Percentiles rank a stretch among this genome's conserved stretches.
Evolutionary conservation across 2,329 filamentous ascomycete genomes (phyloP).

Genomic region (Talaromyces sp.): DNA sequence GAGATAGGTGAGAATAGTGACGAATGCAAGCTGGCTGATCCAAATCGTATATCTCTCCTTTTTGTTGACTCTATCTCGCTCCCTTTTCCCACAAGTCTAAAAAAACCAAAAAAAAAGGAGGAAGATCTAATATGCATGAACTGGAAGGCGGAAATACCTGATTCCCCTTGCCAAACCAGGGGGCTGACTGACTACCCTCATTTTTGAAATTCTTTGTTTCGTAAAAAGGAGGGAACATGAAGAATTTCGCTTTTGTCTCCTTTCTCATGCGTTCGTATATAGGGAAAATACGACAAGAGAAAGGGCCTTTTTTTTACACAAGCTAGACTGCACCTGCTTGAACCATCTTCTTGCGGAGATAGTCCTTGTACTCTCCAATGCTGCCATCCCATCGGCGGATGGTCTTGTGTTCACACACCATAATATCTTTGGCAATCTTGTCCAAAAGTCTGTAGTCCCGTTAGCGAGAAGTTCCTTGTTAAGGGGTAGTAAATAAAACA

Average conservation of each 20-base stretch:
- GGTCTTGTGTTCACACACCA: slow-evolving; percentile 98
- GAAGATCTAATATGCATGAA: neutral
- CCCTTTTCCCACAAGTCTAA: neutral
- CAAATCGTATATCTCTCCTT: neutral
- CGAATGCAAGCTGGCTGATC: neutral
- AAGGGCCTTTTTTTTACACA: slow-evolving; percentile 53
- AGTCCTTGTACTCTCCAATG: slow-evolving; percentile 96
- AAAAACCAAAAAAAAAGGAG: neutral
- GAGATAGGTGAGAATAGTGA: neutral
- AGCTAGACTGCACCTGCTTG: slow-evolving; percentile 79
- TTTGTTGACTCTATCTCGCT: neutral
- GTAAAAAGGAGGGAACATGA: neutral
- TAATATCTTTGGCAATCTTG: slow-evolving; percentile 99
- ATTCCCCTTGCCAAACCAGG: neutral
- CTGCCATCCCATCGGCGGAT: slow-evolving; percentile 81
- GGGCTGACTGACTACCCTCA: neutral
- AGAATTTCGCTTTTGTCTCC: neutral
- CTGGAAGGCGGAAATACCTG: neutral
- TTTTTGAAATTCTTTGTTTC: neutral
- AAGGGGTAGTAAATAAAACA: slow-evolving; percentile 25
- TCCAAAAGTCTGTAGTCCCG: slow-evolving; percentile 68
- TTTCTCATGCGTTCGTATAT: neutral
- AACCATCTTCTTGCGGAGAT: slow-evolving; percentile 99
- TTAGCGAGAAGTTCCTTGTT: slow-evolving; percentile 13
- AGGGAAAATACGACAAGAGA: neutral